phyloP scores from a whole-genome alignment of 75 land plant species.

The Isoetes taiwanensis region DNA sequence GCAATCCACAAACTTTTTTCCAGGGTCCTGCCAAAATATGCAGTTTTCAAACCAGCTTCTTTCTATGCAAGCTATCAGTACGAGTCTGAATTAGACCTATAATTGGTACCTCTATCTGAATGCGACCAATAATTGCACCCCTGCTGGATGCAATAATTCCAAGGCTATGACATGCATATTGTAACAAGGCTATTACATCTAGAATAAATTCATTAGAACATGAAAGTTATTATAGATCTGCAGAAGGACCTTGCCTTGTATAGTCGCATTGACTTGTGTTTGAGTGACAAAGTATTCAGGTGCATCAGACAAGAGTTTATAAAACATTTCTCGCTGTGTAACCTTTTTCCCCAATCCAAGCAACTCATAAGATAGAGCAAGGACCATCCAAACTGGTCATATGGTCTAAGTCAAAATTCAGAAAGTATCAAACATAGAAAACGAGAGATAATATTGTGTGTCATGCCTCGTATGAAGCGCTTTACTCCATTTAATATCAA shows the following conservation, averaged over 20 bases:
- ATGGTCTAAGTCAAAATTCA: no score
- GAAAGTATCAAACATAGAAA: no score
- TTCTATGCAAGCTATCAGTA: neutral
- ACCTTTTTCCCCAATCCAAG: slow-evolving; percentile 55
- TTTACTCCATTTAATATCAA: no score
- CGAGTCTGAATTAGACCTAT: neutral
- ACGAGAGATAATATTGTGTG: no score
- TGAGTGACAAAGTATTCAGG: slow-evolving; percentile 54
- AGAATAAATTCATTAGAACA: no score
- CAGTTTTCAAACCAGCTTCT: neutral
- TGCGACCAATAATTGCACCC: slow-evolving; percentile 66
- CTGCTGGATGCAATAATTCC: slow-evolving; percentile 88
- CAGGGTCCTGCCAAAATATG: slow-evolving; percentile 41
- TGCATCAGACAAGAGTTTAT: slow-evolving; percentile 64
- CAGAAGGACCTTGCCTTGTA: slow-evolving; percentile 46
- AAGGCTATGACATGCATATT: slow-evolving; percentile 77
- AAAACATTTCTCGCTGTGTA: slow-evolving; percentile 83
- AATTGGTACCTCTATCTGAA: slow-evolving; percentile 51
- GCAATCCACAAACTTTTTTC: slow-evolving; percentile 65
- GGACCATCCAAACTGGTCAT: slow-evolving; percentile 95
- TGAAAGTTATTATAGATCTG: no score
- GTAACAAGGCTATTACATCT: slow-evolving; percentile 85
- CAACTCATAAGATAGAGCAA: slow-evolving; percentile 53
- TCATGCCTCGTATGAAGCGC: no score
- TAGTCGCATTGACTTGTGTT: slow-evolving; percentile 50